Conservation (phyloP, 495 filamentous ascomycete genomes). For the Trichoderma virens region DNA sequence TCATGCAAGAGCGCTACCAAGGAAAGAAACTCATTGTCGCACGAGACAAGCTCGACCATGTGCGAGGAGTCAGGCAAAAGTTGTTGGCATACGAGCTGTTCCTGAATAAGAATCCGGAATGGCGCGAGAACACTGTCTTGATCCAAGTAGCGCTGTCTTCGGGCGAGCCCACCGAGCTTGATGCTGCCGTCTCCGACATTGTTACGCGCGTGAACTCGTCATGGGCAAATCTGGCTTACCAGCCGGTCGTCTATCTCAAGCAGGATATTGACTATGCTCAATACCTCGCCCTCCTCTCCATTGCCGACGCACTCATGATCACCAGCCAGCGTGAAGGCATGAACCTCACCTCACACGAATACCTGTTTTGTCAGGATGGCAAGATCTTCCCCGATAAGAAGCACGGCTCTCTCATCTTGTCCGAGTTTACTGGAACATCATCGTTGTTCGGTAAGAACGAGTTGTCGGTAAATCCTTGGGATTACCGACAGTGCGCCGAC, state of each 20-base stretch:
- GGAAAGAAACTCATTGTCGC: conserved; percentile 87
- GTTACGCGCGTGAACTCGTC: conserved; percentile 85
- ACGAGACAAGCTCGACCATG: conserved; percentile 84
- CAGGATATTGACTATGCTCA: conserved; percentile 87
- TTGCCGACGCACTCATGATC: conserved; percentile 87
- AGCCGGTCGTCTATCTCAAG: conserved; percentile 88
- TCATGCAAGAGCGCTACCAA: conserved; percentile 68
- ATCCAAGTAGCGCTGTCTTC: conserved; percentile 90
- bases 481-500: conserved; percentile 74
- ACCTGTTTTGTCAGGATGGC: conserved; percentile 89
- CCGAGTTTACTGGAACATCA: conserved; percentile 88
- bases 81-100: conserved; percentile 88
- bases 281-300: conserved; percentile 78
- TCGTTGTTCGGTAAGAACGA: conserved; percentile 71
- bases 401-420: conserved; percentile 80
- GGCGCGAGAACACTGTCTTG: conserved; percentile 76
- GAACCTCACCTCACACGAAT: conserved; percentile 91
- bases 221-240: conserved; percentile 79
- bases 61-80: conserved; percentile 86
- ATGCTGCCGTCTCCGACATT: conserved; percentile 82
- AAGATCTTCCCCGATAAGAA: conserved; percentile 57
- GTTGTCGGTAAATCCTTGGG: conserved; percentile 87
- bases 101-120: conserved; percentile 84
- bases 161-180: conserved; percentile 75
- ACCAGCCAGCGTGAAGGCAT: conserved; percentile 90